phyloP scores from a whole-genome alignment of 2,329 filamentous ascomycete species.

The Verticillium alfalfae region DNA sequence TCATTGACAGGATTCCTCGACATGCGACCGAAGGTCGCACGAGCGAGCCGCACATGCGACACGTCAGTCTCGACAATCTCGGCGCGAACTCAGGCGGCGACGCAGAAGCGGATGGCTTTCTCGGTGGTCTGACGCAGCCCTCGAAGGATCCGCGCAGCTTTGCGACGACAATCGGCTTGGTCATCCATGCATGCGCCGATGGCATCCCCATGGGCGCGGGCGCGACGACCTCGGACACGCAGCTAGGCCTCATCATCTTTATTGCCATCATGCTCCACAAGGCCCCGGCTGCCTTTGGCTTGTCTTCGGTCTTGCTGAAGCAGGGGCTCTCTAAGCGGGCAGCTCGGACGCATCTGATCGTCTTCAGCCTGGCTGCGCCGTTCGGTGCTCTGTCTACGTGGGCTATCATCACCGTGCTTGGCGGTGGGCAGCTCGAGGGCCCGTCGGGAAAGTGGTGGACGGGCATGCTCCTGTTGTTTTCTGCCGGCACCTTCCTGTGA shows the following conservation, averaged over 20 bases:
- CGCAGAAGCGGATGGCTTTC: conserved; percentile 52
- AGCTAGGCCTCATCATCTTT: conserved; percentile 87
- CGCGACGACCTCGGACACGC: conserved; percentile 65
- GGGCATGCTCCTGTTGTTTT: conserved; percentile 90
- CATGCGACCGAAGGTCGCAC: conserved; percentile 64
- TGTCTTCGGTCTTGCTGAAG: conserved; percentile 85
- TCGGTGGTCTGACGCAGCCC: conserved; percentile 51
- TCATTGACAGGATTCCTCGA: conserved; percentile 80
- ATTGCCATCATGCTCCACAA: conserved; percentile 97
- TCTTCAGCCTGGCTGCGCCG: conserved; percentile 90
- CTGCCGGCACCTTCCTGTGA: conserved; percentile 90
- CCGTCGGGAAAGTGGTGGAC: conserved; percentile 77
- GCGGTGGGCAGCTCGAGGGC: conserved; percentile 52
- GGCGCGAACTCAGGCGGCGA: conserved; percentile 42
- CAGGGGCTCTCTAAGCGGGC: conserved; percentile 85
- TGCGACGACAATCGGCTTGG: conserved; percentile 87
- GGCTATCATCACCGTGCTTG: conserved; percentile 68
- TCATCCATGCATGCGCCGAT: conserved; percentile 92
- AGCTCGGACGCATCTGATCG: conserved; percentile 75
- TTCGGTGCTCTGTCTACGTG: conserved; percentile 81
- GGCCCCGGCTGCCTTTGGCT: conserved; percentile 87
- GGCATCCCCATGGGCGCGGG: conserved; percentile 95
- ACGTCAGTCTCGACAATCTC: conserved; percentile 84
- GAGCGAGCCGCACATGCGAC: conserved; percentile 63
- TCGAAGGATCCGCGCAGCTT: conserved; percentile 58